Evolutionary conservation across 768 basidiomycete species (phyloP).

Genomic region (Collybiopsis confluens): DNA sequence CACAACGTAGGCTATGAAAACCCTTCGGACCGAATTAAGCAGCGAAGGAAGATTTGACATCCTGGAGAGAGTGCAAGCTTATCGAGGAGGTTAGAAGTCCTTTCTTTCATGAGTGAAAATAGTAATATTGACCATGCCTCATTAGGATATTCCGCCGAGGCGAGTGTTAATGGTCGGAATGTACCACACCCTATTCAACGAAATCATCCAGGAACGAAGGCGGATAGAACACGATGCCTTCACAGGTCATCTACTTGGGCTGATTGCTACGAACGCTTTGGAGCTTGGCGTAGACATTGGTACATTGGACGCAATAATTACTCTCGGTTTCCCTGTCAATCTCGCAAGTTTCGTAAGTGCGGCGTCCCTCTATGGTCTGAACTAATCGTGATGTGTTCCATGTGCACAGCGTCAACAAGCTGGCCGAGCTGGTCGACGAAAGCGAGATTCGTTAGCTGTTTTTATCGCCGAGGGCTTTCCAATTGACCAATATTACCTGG

Average conservation of each 20-base stretch:
- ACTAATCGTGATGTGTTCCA: background rate
- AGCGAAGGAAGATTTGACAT: conserved; percentile 76
- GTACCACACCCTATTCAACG: background rate
- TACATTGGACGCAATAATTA: conserved; percentile 82
- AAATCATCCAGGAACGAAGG: conserved; percentile 59
- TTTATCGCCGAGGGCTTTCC: conserved; percentile 66
- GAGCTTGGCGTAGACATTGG: conserved; percentile 93
- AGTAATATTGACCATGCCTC: background rate
- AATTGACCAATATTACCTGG: conserved; percentile 71
- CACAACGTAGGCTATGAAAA: conserved; percentile 66
- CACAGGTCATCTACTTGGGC: conserved; percentile 75
- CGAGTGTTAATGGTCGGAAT: conserved; percentile 19
- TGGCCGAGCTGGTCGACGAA: conserved; percentile 79
- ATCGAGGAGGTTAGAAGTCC: conserved; percentile 64
- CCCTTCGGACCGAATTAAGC: conserved; percentile 63
- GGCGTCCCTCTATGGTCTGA: background rate
- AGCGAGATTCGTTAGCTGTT: conserved; percentile 74
- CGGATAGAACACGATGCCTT: conserved; percentile 86
- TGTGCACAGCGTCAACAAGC: conserved; percentile 82
- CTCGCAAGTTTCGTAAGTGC: conserved; percentile 71
- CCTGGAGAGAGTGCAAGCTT: conserved; percentile 70
- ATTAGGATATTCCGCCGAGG: conserved; percentile 71
- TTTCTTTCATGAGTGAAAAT: background rate
- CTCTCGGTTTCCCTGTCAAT: conserved; percentile 79
- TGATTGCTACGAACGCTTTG: conserved; percentile 86